Evolutionary conservation across 805 yeast genomes (phyloP).

Genomic region (Allodekkera sacchari): DNA sequence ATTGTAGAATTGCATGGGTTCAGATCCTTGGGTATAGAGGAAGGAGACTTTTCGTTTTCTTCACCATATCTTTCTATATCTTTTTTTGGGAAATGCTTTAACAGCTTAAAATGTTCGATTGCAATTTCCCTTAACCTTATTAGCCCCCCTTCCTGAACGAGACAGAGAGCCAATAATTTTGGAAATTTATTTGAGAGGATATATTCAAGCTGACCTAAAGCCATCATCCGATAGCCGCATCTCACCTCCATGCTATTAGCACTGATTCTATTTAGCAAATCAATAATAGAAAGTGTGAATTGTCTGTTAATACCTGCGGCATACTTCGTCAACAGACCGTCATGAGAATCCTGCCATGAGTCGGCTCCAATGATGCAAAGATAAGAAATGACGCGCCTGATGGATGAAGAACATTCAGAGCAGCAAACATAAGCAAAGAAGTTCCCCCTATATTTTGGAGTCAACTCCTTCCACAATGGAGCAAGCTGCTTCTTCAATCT

Average conservation of each 20-base stretch:
- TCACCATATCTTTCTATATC: slow-evolving; percentile 11
- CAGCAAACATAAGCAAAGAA: too few relatives aligned
- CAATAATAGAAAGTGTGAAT: slow-evolving; percentile 16
- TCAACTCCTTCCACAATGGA: too few relatives aligned
- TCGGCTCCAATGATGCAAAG: too few relatives aligned
- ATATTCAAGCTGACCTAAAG: slow-evolving; percentile 6
- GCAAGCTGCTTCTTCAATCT: too few relatives aligned
- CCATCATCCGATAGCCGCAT: slow-evolving; percentile 21
- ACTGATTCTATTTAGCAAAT: slow-evolving; percentile 9
- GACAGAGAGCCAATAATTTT: slow-evolving; percentile 31
- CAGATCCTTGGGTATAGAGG: slow-evolving; percentile 20
- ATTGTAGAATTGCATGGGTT: slow-evolving; percentile 17
- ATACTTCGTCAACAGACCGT: too few relatives aligned
- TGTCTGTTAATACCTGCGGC: too few relatives aligned
- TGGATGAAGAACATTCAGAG: too few relatives aligned
- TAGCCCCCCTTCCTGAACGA: slow-evolving; percentile 45
- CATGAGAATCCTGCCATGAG: too few relatives aligned
- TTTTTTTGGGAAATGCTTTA: slow-evolving; percentile 15
- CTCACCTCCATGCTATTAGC: slow-evolving; percentile 16
- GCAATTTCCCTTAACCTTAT: slow-evolving; percentile 23
- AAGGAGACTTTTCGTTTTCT: too few relatives aligned
- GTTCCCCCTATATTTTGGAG: too few relatives aligned
- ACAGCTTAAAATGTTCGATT: slow-evolving; percentile 11
- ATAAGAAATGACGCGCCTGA: too few relatives aligned
- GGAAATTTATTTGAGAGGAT: neutral